Evolutionary conservation across 1,139 yeast genomes (phyloP).

Genomic region (Insectozyma bohioensis): DNA sequence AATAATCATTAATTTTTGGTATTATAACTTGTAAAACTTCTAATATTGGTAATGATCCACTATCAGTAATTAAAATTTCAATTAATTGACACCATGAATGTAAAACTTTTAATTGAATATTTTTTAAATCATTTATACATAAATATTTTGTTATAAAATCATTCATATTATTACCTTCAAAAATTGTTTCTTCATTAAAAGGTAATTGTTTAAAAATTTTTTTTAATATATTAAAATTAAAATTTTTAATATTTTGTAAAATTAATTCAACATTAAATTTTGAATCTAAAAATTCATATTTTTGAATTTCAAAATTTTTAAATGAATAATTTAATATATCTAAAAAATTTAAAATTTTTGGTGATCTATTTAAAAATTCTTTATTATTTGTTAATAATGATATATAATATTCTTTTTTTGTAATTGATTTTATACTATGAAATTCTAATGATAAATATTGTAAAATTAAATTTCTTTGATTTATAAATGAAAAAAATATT

Average conservation of each 20-base stretch:
- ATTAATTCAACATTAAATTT: slow-evolving; percentile 31
- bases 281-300: slow-evolving; percentile 40
- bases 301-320: slow-evolving; percentile 35
- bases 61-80: slow-evolving; percentile 68
- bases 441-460: slow-evolving; percentile 74
- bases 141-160: slow-evolving; percentile 44
- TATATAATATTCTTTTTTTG: slow-evolving; percentile 56
- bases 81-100: slow-evolving; percentile 84
- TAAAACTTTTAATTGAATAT: slow-evolving; percentile 58
- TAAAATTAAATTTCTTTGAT: slow-evolving; percentile 59
- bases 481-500: slow-evolving; percentile 61
- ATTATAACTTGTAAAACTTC: slow-evolving; percentile 74
- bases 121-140: slow-evolving; percentile 45
- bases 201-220: slow-evolving; percentile 23
- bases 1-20: slow-evolving; percentile 74
- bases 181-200: slow-evolving; percentile 27
- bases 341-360: slow-evolving; percentile 64
- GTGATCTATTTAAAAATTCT: slow-evolving; percentile 51
- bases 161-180: slow-evolving; percentile 28
- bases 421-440: slow-evolving; percentile 53
- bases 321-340: slow-evolving; percentile 65
- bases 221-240: slow-evolving; percentile 22
- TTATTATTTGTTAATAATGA: slow-evolving; percentile 51
- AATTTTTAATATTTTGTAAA: slow-evolving; percentile 23
- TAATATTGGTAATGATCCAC: slow-evolving; percentile 57